Evolutionary conservation across 352 stramenopile genomes (phyloP), one percentile per base, ranked within the genome.

Genomic region (Phytopythium aichiense): DNA sequence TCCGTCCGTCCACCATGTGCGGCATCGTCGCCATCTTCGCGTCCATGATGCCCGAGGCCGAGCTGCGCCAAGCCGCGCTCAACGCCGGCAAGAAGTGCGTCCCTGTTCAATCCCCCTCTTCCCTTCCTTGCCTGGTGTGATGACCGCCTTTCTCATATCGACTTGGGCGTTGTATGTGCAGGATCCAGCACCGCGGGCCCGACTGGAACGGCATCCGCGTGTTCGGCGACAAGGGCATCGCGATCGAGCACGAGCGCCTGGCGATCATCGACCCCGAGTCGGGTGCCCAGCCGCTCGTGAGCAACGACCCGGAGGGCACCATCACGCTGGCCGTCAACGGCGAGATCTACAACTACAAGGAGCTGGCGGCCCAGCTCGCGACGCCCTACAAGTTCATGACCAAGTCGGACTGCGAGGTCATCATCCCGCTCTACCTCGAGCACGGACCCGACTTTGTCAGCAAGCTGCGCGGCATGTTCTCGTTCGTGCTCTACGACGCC

Each of bases 311-410:
- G 11, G 71, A 76, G 45, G 63, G 70, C 46, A 85, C 81, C 50
- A 87, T 99, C 63, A 98, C 98, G 67, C 88, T 99, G 7, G 93
- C 96, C 8, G 97, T 97, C 42, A 99, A 99, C 77, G 97, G 97
- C 52, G 97, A 99, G 81, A 98, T 99, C 63, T 99, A 99, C 91
- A 99, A 99, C 81, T 98, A 99, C 86, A 96, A 97, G 72, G 88
- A 99, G 71, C 74, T 99, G 11, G 97, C 96, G 43, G 65, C 74
- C 7, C 46, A 70, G n/a, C 73, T 98, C 11, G 62, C 71, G 38
- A 86, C 84, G 42, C 84, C 94, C n/a, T 99, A 99, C 75, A 72
- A 73, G 31, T 98, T 98, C 62, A 65, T 91, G 48, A 99, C 97
- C 61, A 97, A 98, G 66, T 98, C 89, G 50, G 97, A 99, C 78